Evolutionary conservation across 306 rosid genomes (phyloP).

Genomic region (Lagenaria siceraria): DNA sequence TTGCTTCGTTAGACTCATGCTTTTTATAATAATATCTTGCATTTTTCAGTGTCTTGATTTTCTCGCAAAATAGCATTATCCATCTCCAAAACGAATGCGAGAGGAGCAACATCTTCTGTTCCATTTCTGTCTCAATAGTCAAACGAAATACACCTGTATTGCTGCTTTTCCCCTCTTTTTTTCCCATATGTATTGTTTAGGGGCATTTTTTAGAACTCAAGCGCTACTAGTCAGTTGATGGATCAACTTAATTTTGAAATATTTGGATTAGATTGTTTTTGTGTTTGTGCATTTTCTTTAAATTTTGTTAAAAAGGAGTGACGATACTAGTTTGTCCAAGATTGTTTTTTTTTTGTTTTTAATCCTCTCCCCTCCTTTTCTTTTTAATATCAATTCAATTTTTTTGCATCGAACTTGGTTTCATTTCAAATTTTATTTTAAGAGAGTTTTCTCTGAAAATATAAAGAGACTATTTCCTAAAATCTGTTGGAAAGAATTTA

Average conservation of each 20-base stretch:
- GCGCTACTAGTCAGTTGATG: neutral
- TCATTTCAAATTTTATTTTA: neutral
- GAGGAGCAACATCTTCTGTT: neutral
- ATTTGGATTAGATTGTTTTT: neutral
- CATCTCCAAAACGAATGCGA: neutral
- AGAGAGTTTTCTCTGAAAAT: neutral
- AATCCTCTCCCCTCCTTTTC: no score
- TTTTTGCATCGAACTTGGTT: neutral
- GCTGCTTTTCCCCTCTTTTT: neutral
- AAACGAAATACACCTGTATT: neutral
- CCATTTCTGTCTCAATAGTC: neutral
- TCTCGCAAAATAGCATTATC: neutral
- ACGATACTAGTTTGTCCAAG: no score
- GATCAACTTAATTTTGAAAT: neutral
- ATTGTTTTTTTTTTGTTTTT: no score
- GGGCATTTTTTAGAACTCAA: neutral
- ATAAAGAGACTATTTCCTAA: no score
- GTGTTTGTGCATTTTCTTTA: neutral
- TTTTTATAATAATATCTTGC: neutral
- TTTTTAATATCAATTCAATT: no score
- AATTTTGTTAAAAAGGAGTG: neutral
- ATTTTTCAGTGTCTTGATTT: neutral
- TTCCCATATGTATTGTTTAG: neutral
- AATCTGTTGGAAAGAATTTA: no score
- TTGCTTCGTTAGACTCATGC: neutral